Conservation (phyloP, 805 yeast genomes). For the Candida railenensis region DNA sequence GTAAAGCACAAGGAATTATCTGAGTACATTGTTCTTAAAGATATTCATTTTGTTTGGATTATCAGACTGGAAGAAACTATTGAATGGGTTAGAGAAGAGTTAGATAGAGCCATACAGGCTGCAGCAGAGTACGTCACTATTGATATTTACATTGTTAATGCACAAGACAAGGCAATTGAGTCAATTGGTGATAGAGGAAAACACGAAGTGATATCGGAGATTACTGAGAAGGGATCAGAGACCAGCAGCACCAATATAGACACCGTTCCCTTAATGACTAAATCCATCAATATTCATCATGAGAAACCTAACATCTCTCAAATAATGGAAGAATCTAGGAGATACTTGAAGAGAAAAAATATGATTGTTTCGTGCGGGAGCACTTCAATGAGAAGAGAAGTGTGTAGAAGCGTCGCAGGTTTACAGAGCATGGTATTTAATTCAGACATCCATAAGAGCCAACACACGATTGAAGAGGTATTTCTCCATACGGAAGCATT, state of each 20-base stretch:
- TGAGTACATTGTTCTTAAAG: slow-evolving; percentile 16
- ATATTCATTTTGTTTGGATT: slow-evolving; percentile 46
- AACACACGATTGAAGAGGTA: slow-evolving; percentile 37
- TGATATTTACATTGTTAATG: slow-evolving; percentile 21
- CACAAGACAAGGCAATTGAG: slow-evolving; percentile 3
- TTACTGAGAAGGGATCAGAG: slow-evolving; percentile 3
- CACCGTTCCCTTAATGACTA: not conserved
- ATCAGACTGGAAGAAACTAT: slow-evolving; percentile 31
- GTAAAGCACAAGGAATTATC: slow-evolving; percentile 5
- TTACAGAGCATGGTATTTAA: slow-evolving; percentile 36
- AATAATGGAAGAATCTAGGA: slow-evolving; percentile 14
- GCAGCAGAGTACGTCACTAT: slow-evolving; percentile 26
- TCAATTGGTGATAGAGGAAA: not conserved
- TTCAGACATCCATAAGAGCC: slow-evolving; percentile 20
- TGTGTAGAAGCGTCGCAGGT: slow-evolving; percentile 38
- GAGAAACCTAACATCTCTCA: slow-evolving; percentile 19
- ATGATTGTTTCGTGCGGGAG: slow-evolving; percentile 49
- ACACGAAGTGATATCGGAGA: not conserved
- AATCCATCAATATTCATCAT: slow-evolving; percentile 14
- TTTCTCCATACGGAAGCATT: slow-evolving; percentile 53
- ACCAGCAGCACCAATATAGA: not conserved
- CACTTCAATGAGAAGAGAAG: slow-evolving; percentile 33
- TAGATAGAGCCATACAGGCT: slow-evolving; percentile 23
- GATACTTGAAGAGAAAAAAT: slow-evolving; percentile 27
- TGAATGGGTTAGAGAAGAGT: slow-evolving; percentile 41